phyloP scores from a whole-genome alignment of 2,329 filamentous ascomycete species.

The Cladosporium sp. region DNA sequence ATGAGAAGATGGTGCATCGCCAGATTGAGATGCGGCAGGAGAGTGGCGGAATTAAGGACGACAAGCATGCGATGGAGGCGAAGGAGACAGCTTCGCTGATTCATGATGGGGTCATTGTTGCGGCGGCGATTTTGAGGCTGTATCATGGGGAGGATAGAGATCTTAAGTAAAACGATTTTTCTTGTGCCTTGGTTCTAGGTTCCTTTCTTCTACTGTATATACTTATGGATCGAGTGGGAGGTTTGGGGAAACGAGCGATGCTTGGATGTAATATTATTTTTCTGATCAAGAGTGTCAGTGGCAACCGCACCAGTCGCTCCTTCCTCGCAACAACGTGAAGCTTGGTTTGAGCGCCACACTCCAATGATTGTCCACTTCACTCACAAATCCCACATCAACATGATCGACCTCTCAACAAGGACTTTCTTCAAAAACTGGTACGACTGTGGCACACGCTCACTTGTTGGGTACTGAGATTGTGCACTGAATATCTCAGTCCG shows the following conservation, averaged over 20 bases:
- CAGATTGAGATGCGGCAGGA: constrained; percentile 49
- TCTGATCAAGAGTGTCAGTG: background rate
- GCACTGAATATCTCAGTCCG: background rate
- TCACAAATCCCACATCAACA: background rate
- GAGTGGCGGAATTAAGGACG: constrained; percentile 41
- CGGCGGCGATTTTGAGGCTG: constrained; percentile 44
- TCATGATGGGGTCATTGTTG: constrained; percentile 43
- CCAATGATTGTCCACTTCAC: background rate
- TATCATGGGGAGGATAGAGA: constrained; percentile 53
- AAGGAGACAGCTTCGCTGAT: constrained; percentile 42
- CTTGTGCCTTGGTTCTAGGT: background rate
- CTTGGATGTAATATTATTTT: background rate
- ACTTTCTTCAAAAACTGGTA: background rate
- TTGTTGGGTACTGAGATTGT: background rate
- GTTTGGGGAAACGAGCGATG: background rate
- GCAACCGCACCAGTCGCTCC: background rate
- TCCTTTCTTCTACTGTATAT: background rate
- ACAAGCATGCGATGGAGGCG: constrained; percentile 40
- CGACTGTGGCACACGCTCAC: background rate
- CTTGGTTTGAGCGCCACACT: background rate
- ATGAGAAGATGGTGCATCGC: constrained; percentile 47
- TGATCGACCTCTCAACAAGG: background rate
- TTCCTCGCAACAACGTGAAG: background rate
- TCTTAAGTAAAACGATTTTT: constrained; percentile 28
- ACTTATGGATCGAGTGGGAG: background rate